Percentiles rank a stretch among this genome's conserved stretches.
phyloP scores from a whole-genome alignment of 208 protist species.

The Leishmania gerbilli region DNA sequence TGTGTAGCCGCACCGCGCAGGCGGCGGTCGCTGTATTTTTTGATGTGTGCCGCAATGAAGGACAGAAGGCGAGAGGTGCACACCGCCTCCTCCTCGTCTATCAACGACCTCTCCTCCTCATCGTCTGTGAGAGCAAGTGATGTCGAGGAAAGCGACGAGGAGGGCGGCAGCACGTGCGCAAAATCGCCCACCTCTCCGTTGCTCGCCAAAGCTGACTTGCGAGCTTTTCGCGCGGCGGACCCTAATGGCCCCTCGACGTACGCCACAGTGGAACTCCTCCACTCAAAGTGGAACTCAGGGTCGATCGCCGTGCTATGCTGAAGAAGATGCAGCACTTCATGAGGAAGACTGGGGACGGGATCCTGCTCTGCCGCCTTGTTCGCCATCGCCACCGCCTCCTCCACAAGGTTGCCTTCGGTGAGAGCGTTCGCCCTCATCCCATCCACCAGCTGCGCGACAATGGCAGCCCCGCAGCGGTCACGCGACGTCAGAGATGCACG shows the following conservation, averaged over 20 bases:
- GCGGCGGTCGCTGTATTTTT: constrained; percentile 7
- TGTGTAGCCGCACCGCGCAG: constrained; percentile 5
- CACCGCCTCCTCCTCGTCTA: neutral
- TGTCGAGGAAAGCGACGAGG: constrained; percentile 4
- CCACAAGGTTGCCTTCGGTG: constrained; percentile 6
- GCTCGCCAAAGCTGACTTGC: no score
- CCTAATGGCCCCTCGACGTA: constrained; percentile 5
- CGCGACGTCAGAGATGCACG: constrained; percentile 14
- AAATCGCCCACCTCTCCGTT: neutral
- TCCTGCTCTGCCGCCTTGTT: neutral
- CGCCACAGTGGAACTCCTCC: neutral
- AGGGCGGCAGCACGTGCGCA: neutral
- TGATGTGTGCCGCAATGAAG: constrained; percentile 17
- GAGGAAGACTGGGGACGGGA: neutral
- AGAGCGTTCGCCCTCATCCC: neutral
- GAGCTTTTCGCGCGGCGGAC: neutral
- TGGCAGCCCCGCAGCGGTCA: constrained; percentile 15
- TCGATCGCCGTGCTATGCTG: constrained; percentile 14
- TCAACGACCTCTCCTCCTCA: neutral
- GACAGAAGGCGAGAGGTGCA: neutral
- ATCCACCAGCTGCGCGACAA: constrained; percentile 1
- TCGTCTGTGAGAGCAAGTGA: neutral
- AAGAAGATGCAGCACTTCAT: constrained; percentile 27
- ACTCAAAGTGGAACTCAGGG: constrained; percentile 14
- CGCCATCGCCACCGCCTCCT: neutral